Evolutionary conservation across 2,329 filamentous ascomycete species (phyloP).

Genomic region (Didymella pinodella): DNA sequence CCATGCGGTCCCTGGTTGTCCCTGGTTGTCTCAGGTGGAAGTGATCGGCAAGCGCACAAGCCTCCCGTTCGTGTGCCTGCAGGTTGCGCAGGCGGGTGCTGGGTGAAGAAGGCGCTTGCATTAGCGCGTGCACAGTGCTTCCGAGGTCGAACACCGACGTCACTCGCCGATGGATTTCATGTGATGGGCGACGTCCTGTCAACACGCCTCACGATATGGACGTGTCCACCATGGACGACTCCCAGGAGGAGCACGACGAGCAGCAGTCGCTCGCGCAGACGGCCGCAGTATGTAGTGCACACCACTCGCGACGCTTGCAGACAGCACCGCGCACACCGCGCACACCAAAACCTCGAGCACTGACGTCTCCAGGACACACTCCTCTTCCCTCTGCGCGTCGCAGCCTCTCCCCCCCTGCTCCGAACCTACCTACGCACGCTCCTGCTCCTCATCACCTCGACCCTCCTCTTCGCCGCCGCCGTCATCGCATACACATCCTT

Average conservation of each 20-base stretch:
- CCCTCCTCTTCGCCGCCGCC: constrained; percentile 65
- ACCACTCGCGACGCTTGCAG: neutral
- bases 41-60: constrained; percentile 23
- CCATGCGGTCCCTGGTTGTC: constrained; percentile 3
- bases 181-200: constrained; percentile 31
- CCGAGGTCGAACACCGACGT: constrained; percentile 33
- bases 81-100: constrained; percentile 11
- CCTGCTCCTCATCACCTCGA: constrained; percentile 61
- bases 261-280: constrained; percentile 25
- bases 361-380: constrained; percentile 58
- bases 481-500: constrained; percentile 70
- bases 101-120: constrained; percentile 16
- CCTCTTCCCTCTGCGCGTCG: constrained; percentile 62
- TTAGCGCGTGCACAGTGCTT: constrained; percentile 36
- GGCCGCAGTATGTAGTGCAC: constrained; percentile 30
- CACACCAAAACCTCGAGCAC: constrained; percentile 1
- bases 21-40: constrained; percentile 11
- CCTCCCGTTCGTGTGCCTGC: constrained; percentile 22
- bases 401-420: constrained; percentile 68
- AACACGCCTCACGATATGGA: constrained; percentile 17
- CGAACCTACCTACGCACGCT: constrained; percentile 69
- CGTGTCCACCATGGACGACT: constrained; percentile 31
- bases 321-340: neutral
- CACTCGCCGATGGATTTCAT: constrained; percentile 34
- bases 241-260: constrained; percentile 31